phyloP scores from a whole-genome alignment of 768 basidiomycete species.

The Megacollybia marginata region DNA sequence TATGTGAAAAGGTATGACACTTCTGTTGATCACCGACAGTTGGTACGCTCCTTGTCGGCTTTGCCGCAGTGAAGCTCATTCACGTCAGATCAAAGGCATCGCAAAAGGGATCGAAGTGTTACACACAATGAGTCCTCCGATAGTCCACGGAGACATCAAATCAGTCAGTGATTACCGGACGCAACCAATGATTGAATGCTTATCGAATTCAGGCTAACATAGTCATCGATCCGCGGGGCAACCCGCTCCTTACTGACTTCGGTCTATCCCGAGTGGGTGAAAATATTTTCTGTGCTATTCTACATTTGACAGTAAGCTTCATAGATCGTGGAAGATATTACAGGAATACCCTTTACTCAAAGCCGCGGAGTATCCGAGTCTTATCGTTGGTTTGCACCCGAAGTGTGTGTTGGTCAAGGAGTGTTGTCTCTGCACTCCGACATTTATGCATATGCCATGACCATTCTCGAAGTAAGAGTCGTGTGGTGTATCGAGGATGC shows the following conservation, averaged over 20 bases:
- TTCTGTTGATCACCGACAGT: slow-evolving; percentile 30
- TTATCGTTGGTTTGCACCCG: slow-evolving; percentile 50
- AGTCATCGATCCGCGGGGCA: slow-evolving; percentile 33
- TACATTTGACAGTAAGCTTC: background rate
- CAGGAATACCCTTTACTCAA: slow-evolving; percentile 51
- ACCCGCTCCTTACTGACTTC: slow-evolving; percentile 50
- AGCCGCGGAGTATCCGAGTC: slow-evolving; percentile 38
- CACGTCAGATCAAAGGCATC: slow-evolving; percentile 35
- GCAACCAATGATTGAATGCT: background rate
- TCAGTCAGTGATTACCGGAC: slow-evolving; percentile 24
- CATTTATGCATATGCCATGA: slow-evolving; percentile 52
- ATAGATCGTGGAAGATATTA: slow-evolving; percentile 51
- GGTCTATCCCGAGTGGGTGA: slow-evolving; percentile 41
- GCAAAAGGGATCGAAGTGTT: slow-evolving; percentile 39
- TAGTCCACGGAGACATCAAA: slow-evolving; percentile 51
- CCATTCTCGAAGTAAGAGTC: slow-evolving; percentile 40
- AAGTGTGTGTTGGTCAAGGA: slow-evolving; percentile 43
- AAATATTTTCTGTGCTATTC: background rate
- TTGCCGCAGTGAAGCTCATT: background rate
- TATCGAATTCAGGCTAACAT: slow-evolving; percentile 34
- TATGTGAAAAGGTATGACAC: slow-evolving; percentile 35
- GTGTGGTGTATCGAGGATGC: background rate
- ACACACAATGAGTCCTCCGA: slow-evolving; percentile 40
- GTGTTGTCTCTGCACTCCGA: slow-evolving; percentile 40
- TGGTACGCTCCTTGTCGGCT: slow-evolving; percentile 23